Evolutionary conservation across 1,139 yeast species (phyloP), one percentile per base, ranked within the genome.

Genomic region (Candida tunisiensis): DNA sequence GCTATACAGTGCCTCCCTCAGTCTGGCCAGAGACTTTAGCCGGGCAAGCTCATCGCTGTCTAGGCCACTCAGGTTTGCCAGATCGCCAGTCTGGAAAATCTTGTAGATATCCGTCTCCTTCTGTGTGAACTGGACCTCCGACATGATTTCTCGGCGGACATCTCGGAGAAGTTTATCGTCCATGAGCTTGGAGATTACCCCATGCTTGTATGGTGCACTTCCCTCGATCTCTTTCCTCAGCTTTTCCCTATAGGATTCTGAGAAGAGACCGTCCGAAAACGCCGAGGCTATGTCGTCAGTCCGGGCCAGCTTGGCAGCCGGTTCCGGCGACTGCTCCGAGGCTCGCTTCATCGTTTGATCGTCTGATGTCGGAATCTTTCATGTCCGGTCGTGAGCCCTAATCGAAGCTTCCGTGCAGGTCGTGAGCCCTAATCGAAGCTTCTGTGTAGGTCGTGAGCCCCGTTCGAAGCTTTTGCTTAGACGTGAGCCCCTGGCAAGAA

Each of bases 91-190:
- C 51, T 91, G 99, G 48, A 64, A 74, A 18, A 91, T 93, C 49
- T 82, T 85, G 53, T 91, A 91, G 35, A 91, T 91, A 45, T 91
- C 98, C 0, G 99, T 91, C 51, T 91, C 98, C 51, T 88, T 91
- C 44, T 74, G 71, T 12, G 96, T 83, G 57, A 91, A 91, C 25
- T 79, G 91, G 33, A 91, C 74, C 44, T 83, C 78, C 5, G 62
- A 58, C 40, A 80, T 64, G 21, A 91, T 85, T 48, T 91, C 98
- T 32, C 67, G 65, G 27, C 96, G 65, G 3, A 91, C 98, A 22
- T 65, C 62, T 37, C 91, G 60, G 31, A 91, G 55, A 16, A 91
- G 55, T 0, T 71, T 66, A 36, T 85, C 94, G 45, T 85, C 69
- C 30, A 91, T 63, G 28, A 88, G 55, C 19, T 72, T 65, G 17